Base-by-base conservation (phyloP, 2,329 filamentous ascomycete genomes). In the Penicillium nordicum region DNA sequence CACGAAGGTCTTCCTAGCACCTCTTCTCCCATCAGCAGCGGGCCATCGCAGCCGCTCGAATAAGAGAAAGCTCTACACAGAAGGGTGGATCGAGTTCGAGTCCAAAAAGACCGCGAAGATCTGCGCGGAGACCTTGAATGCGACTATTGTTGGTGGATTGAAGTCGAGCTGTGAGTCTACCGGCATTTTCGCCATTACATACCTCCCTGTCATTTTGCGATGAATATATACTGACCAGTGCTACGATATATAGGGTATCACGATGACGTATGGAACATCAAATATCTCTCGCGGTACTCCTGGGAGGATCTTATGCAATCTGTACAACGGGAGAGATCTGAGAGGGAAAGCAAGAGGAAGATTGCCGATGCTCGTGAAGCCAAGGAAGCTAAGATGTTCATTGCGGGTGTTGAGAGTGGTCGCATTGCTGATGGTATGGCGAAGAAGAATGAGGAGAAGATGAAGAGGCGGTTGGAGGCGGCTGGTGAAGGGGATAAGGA, bases 81-180 rank as follows among this genome's bases (percentile, higher is more conserved):
- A 79, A 59, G 77, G 77, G 5, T 79, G 77, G 77, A 71, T 79
- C 12, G 76, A 79, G 50, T 78, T 79, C 53, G 71, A 66, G n/a
- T 76, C 74, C 29, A 78, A 78, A 3, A 48, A 49, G 43, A 50
- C 69, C 8, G 77, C 77, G 0, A 77, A 78, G 63, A 67, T 76
- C 23, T 77, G 74, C 53, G 76, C 76, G 4, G 75, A 78, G 63
- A 74, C 76, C 2, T 64, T 79, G 44, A 79, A 79, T 63, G 75
- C 76, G 29, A 67, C 67, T 4, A 73, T 72, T 8, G 68, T 80
- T 8, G 76, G 76, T 16, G 76, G 76, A 4, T 67, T 69, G 32
- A 78, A 79, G 64, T 74, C 74, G 3, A 72, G 76, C 5, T 79
- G 70, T 51, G 29, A 51, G 49, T 51, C 1, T 23, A n/a, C 47